A percentile compares a stretch with the other conserved stretches of the same genome.
Evolutionary conservation across 805 yeast genomes (phyloP).

Genomic region (Myxozyma nipponensis): DNA sequence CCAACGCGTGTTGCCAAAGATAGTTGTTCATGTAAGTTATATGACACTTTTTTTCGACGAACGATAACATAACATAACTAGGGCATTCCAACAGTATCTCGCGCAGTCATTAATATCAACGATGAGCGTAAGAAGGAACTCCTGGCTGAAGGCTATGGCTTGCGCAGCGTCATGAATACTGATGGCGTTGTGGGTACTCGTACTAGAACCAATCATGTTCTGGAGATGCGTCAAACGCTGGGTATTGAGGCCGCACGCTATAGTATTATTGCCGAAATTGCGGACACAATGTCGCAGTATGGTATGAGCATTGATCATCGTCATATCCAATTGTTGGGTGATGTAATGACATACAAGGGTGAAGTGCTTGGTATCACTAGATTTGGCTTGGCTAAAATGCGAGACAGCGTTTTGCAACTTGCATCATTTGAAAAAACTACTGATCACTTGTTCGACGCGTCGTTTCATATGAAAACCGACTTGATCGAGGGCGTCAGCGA

Average conservation of each 20-base stretch:
- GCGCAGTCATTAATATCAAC: slow-evolving; percentile 93
- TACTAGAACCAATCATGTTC: slow-evolving; percentile 85
- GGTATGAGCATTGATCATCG: slow-evolving; percentile 99
- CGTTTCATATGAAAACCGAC: slow-evolving; percentile 95
- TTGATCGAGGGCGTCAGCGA: slow-evolving; percentile 96
- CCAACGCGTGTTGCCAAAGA: slow-evolving; percentile 76
- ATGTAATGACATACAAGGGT: slow-evolving; percentile 98
- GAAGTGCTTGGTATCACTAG: slow-evolving; percentile 97
- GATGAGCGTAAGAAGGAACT: slow-evolving; percentile 79
- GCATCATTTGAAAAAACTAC: slow-evolving; percentile 98
- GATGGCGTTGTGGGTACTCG: slow-evolving; percentile 90
- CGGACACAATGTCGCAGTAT: slow-evolving; percentile 96
- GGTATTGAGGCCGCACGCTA: slow-evolving; percentile 98
- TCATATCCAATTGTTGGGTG: slow-evolving; percentile 95
- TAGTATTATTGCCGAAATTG: slow-evolving; percentile 89
- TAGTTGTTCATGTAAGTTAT: slow-evolving; percentile 62
- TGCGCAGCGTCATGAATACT: slow-evolving; percentile 93
- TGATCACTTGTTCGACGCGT: slow-evolving; percentile 96
- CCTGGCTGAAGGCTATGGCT: slow-evolving; percentile 95
- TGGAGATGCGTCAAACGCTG: slow-evolving; percentile 81
- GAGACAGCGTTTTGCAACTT: slow-evolving; percentile 93
- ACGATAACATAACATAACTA: no score
- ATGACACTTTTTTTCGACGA: no score
- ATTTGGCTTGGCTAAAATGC: slow-evolving; percentile 96
- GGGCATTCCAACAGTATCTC: slow-evolving; percentile 83